Base-by-base conservation (phyloP, 2,329 filamentous ascomycete genomes). In the Alternaria sp. region DNA sequence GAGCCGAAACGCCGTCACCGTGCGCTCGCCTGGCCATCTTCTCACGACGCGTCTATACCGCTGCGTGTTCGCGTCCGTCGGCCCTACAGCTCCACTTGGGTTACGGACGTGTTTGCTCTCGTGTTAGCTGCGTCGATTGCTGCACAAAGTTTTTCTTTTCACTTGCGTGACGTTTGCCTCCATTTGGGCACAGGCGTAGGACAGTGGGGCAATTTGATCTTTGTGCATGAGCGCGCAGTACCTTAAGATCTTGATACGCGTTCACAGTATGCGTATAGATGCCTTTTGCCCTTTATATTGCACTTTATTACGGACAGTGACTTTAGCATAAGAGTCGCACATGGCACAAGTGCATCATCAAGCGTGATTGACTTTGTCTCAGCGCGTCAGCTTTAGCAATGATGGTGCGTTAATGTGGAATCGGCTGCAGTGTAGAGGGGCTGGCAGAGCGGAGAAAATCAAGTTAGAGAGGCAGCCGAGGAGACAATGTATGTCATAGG, bases 31-130 rank as follows among this genome's bases (percentile, higher is more conserved):
- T 63, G 74, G 57, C 57, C 57, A 60, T 49, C 53, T 57, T 60
- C 43, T 42, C 51, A 46, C 66, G 70, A 78, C 75, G 75, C 75
- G 75, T 78, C 66, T 59, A 67, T 70, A 67, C 58, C 68, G 70
- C 67, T 59, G 61, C 60, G 66, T 59, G 61, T 61, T 71, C 67
- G 66, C 66, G 66, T 69, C 65, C 61, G 62, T 67, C 64, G 46
- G 46, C 46, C 46, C 14, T 36, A 51, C 48, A 51, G 63, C 64
- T 70, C 69, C 66, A 70, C 66, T 62, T 58, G 54, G 62, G 64
- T 51, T 47, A 46, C 54, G 46, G 54, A 57, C 59, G 22, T 56
- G 59, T 51, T 54, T 62, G 57, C 39, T 57, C 38, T 56, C 43
- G 62, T 39, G 53, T 54, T 63, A 67, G 63, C 49, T 61, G 62